Percentiles rank a stretch among this genome's conserved stretches.
Conservation (phyloP, 2,329 filamentous ascomycete genomes). For the Geosmithia putterillii region DNA sequence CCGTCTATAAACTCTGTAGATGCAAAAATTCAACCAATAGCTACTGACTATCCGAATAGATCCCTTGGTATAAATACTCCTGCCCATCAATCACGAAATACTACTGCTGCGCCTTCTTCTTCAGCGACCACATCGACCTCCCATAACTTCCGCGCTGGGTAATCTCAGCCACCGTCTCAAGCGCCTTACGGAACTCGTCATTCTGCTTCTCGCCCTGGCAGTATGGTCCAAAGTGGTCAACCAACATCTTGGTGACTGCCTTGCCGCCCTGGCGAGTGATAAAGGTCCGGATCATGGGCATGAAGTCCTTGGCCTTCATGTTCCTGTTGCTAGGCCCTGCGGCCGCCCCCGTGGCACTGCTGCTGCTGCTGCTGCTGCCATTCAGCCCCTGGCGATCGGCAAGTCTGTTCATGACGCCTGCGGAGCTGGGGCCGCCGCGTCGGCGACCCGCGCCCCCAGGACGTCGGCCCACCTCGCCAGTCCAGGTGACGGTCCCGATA, state of each 20-base stretch:
- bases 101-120: too few relatives aligned
- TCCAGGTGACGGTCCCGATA: conserved; percentile 87
- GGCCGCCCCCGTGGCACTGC: conserved; percentile 5
- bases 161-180: conserved; percentile 64
- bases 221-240: conserved; percentile 79
- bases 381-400: conserved; percentile 41
- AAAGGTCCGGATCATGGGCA: conserved; percentile 64
- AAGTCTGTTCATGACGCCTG: conserved; percentile 42
- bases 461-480: conserved; percentile 71
- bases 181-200: conserved; percentile 69
- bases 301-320: conserved; percentile 48
- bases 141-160: conserved; percentile 44
- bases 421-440: conserved; percentile 39
- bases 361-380: conserved; percentile 13
- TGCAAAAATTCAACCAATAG: too few relatives aligned
- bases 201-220: conserved; percentile 54
- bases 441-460: conserved; percentile 41
- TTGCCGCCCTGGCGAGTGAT: conserved; percentile 66
- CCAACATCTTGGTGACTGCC: conserved; percentile 71
- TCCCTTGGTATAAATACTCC: too few relatives aligned
- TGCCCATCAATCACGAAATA: too few relatives aligned
- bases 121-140: conserved; percentile 41
- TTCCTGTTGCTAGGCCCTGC: conserved; percentile 14
- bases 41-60: too few relatives aligned
- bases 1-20: too few relatives aligned